phyloP scores from a whole-genome alignment of 805 yeast species.

The Pichia deserticola region DNA sequence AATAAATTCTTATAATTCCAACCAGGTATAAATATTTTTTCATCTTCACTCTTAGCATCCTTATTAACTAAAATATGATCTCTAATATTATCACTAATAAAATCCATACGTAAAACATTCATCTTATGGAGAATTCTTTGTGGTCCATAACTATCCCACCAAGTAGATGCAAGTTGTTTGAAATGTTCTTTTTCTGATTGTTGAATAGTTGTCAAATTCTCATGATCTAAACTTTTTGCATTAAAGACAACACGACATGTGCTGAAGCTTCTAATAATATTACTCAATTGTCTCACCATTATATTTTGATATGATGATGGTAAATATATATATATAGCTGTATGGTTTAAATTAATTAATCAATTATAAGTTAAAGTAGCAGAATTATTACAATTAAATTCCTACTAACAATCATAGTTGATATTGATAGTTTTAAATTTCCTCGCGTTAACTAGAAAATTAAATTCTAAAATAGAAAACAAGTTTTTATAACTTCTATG shows the following conservation, averaged over 20 bases:
- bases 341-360: too few relatives aligned
- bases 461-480: too few relatives aligned
- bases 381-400: too few relatives aligned
- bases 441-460: too few relatives aligned
- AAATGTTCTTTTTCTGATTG: constrained; percentile 73
- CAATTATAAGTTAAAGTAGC: too few relatives aligned
- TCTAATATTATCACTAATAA: constrained; percentile 57
- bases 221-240: not conserved
- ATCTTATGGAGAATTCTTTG: constrained; percentile 91
- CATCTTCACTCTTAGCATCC: constrained; percentile 30
- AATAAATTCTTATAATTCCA: constrained; percentile 54
- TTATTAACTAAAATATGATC: constrained; percentile 38
- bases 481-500: too few relatives aligned
- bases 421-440: too few relatives aligned
- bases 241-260: not conserved
- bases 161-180: constrained; percentile 78
- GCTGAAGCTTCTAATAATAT: not conserved
- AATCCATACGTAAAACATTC: constrained; percentile 87
- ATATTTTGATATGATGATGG: not conserved
- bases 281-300: not conserved
- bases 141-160: constrained; percentile 97
- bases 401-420: too few relatives aligned
- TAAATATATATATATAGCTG: not conserved
- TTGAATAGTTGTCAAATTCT: constrained; percentile 33
- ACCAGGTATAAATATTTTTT: constrained; percentile 65